Evolutionary conservation across 2,329 filamentous ascomycete genomes (phyloP).

Genomic region (Fusarium sp.): DNA sequence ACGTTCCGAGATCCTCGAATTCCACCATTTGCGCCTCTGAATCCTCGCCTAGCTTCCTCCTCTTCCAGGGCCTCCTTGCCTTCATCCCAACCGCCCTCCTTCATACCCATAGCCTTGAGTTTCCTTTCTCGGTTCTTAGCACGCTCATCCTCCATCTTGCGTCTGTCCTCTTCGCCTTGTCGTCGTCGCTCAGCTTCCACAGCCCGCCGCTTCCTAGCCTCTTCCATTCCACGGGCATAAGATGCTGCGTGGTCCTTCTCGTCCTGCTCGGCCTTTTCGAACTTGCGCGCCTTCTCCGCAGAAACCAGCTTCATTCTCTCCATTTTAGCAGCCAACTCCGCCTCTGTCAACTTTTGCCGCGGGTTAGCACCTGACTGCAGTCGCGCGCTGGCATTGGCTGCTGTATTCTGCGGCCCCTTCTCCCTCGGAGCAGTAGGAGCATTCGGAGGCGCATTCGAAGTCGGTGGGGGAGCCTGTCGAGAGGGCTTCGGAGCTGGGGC

Average conservation of each 20-base stretch:
- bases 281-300: constrained; percentile 65
- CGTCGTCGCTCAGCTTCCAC: constrained; percentile 61
- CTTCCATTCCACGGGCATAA: constrained; percentile 63
- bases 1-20: constrained; percentile 50
- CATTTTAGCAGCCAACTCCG: constrained; percentile 66
- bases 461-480: constrained; percentile 31
- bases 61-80: constrained; percentile 59
- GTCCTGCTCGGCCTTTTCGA: constrained; percentile 65
- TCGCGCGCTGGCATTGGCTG: constrained; percentile 53
- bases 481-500: constrained; percentile 19
- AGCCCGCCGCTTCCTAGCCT: constrained; percentile 59
- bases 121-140: constrained; percentile 67
- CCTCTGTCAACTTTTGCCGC: constrained; percentile 66
- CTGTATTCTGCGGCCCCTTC: constrained; percentile 44
- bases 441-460: constrained; percentile 44
- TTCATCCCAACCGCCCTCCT: constrained; percentile 66
- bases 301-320: constrained; percentile 66
- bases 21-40: constrained; percentile 54
- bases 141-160: constrained; percentile 65
- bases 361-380: constrained; percentile 65
- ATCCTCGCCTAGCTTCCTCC: constrained; percentile 52
- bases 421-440: constrained; percentile 46
- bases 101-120: constrained; percentile 63
- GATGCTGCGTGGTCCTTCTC: constrained; percentile 63
- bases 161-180: constrained; percentile 60